Conservation (phyloP, 768 basidiomycete genomes). For the Termitomyces sp. region DNA sequence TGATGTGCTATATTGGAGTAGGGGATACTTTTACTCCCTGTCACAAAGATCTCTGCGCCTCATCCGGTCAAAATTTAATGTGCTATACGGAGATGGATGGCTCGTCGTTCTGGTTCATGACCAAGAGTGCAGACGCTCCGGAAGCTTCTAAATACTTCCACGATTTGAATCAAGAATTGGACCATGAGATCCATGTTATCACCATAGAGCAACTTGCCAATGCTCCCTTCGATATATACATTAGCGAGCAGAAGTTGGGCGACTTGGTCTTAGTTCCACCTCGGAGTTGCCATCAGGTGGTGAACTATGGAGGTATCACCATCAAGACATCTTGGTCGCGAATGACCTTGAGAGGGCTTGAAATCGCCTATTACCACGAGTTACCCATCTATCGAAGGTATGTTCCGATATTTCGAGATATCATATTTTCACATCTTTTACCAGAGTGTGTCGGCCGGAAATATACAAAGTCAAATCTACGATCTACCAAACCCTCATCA, state of each 20-base stretch:
- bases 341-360: slow-evolving; percentile 64
- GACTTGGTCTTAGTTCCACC: slow-evolving; percentile 81
- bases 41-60: slow-evolving; percentile 82
- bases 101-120: slow-evolving; percentile 87
- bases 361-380: slow-evolving; percentile 61
- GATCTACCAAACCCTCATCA: slow-evolving; percentile 48
- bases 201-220: slow-evolving; percentile 55
- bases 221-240: slow-evolving; percentile 65
- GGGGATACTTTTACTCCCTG: slow-evolving; percentile 82
- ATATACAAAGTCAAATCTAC: slow-evolving; percentile 70
- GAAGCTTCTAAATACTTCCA: slow-evolving; percentile 56
- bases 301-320: slow-evolving; percentile 76
- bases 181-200: slow-evolving; percentile 67
- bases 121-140: slow-evolving; percentile 50
- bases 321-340: slow-evolving; percentile 85
- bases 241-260: slow-evolving; percentile 68
- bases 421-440: background rate
- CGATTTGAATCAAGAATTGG: slow-evolving; percentile 49
- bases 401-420: slow-evolving; percentile 6
- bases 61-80: slow-evolving; percentile 85
- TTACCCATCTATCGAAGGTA: slow-evolving; percentile 78
- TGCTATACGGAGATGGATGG: slow-evolving; percentile 69
- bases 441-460: slow-evolving; percentile 76
- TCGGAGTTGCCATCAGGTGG: slow-evolving; percentile 77
- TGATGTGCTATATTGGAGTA: slow-evolving; percentile 83